Conservation (phyloP, 352 stramenopile genomes). For the Phytophthora macrochlamydospora region DNA sequence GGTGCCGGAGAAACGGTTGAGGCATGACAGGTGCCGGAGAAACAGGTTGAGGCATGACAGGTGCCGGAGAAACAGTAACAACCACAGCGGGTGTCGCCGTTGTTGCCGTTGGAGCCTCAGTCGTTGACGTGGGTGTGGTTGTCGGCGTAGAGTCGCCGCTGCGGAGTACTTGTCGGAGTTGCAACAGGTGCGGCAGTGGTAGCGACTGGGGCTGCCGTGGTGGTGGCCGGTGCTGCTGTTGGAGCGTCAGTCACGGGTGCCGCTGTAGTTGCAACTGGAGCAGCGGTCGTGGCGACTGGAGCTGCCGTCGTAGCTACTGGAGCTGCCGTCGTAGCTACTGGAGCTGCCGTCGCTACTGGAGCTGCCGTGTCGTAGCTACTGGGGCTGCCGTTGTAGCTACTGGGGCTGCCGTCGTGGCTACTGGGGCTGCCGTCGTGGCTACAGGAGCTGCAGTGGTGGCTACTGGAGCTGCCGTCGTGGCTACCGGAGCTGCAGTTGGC, state of each 20-base stretch:
- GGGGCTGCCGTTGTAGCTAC: background rate
- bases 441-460: background rate
- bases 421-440: background rate
- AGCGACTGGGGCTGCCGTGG: background rate
- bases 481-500: slow-evolving; percentile 3
- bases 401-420: background rate
- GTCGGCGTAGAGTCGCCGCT: background rate
- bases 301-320: too few relatives aligned
- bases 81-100: slow-evolving; percentile 5
- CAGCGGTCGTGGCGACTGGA: background rate
- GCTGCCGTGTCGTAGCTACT: slow-evolving; percentile 2
- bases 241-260: slow-evolving; percentile 3
- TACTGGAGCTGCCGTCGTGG: background rate
- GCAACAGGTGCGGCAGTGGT: slow-evolving; percentile 10
- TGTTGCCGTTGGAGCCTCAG: slow-evolving; percentile 12
- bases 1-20: too few relatives aligned
- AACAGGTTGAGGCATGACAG: too few relatives aligned
- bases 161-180: slow-evolving; percentile 3
- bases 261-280: background rate
- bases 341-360: slow-evolving; percentile 10
- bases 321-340: too few relatives aligned
- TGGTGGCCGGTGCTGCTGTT: slow-evolving; percentile 14
- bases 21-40: too few relatives aligned
- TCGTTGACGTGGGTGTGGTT: background rate
- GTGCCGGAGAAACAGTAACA: background rate